phyloP scores from a whole-genome alignment of 257 asterid genomes.

The Voacanga thouarsii region DNA sequence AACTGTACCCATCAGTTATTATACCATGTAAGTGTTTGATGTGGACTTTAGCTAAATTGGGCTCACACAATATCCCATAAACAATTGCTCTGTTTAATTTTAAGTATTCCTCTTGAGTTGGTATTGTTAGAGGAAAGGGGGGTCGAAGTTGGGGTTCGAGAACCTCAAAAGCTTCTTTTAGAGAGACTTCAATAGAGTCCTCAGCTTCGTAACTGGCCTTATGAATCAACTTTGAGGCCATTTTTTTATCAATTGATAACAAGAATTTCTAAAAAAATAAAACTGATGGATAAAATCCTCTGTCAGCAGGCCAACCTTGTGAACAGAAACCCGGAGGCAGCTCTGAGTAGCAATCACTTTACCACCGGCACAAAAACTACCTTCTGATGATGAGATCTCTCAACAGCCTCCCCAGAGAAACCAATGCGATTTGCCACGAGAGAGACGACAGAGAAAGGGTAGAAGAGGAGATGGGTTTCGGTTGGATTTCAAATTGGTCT shows the following conservation, averaged over 20 bases:
- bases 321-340: background rate
- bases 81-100: slow-evolving; percentile 65
- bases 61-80: slow-evolving; percentile 53
- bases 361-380: background rate
- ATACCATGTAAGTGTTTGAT: slow-evolving; percentile 71
- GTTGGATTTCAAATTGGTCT: too few relatives aligned
- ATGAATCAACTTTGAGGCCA: slow-evolving; percentile 20
- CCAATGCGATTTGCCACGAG: too few relatives aligned
- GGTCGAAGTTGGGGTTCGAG: slow-evolving; percentile 60
- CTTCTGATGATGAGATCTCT: too few relatives aligned
- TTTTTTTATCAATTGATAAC: background rate
- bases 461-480: too few relatives aligned
- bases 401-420: too few relatives aligned
- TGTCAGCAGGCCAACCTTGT: background rate
- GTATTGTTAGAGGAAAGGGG: slow-evolving; percentile 63
- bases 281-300: background rate
- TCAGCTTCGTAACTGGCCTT: slow-evolving; percentile 51
- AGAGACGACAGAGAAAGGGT: too few relatives aligned
- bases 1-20: slow-evolving; percentile 55
- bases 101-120: slow-evolving; percentile 50
- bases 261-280: background rate
- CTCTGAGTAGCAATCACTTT: background rate
- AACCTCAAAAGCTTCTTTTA: slow-evolving; percentile 49
- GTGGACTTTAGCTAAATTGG: slow-evolving; percentile 48
- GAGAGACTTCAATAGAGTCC: slow-evolving; percentile 45